phyloP scores from a whole-genome alignment of 352 stramenopile genomes.

The Phytophthora lateralis region DNA sequence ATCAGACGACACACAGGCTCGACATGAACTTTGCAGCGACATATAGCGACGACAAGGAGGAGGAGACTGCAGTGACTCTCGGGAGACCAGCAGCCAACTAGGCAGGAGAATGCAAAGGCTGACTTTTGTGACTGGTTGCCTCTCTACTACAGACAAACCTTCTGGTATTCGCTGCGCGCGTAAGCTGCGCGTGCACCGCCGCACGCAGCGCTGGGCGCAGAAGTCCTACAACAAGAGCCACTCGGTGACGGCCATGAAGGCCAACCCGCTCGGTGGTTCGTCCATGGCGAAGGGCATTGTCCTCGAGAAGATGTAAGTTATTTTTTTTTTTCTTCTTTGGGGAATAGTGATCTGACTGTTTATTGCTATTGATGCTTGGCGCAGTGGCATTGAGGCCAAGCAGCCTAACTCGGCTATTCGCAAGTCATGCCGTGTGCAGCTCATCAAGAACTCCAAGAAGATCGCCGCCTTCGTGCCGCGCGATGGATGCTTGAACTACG shows the following conservation, averaged over 20 bases:
- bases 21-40: too few species aligned
- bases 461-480: conserved; percentile 99
- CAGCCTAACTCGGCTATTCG: conserved; percentile 99
- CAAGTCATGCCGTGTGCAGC: conserved; percentile 99
- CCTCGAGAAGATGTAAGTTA: conserved; percentile 98
- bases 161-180: conserved; percentile 98
- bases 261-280: conserved; percentile 99
- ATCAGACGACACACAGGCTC: not conserved
- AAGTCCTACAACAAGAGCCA: conserved; percentile 99
- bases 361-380: conserved; percentile 5
- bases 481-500: conserved; percentile 99
- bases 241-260: conserved; percentile 99
- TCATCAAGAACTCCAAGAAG: conserved; percentile 99
- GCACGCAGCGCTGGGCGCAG: conserved; percentile 97
- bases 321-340: not conserved
- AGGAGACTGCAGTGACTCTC: not conserved
- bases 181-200: conserved; percentile 99
- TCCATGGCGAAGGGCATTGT: conserved; percentile 99
- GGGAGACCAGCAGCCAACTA: not conserved
- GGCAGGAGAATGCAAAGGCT: not conserved
- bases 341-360: not conserved
- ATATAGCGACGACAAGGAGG: not conserved
- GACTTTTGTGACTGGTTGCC: not conserved
- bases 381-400: conserved; percentile 99
- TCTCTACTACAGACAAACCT: conserved; percentile 93